Evolutionary conservation across 1,284 basidiomycete species (phyloP).

Genomic region (Hymenochaete sp.): DNA sequence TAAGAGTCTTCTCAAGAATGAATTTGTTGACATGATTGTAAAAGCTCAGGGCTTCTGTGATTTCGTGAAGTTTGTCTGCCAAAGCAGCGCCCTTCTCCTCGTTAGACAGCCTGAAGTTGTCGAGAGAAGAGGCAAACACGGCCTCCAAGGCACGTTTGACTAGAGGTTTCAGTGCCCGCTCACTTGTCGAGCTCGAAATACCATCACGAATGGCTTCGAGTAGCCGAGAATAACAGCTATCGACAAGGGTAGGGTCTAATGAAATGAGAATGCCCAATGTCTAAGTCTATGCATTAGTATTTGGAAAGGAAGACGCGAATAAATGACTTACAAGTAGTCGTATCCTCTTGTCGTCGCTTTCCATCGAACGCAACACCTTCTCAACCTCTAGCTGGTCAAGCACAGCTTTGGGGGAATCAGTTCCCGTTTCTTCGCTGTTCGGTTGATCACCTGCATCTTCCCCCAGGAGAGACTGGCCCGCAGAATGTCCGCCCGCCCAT

Average conservation of each 20-base stretch:
- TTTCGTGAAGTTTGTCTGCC: conserved; percentile 1
- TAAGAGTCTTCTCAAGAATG: conserved; percentile 4
- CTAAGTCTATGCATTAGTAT: not conserved
- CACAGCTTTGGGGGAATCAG: conserved; percentile 31
- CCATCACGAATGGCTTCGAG: conserved; percentile 2
- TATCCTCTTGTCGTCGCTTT: conserved; percentile 49
- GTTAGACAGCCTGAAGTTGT: not conserved
- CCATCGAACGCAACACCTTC: conserved; percentile 53
- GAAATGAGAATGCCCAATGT: conserved; percentile 6
- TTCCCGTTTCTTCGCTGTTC: not conserved
- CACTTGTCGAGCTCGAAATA: not conserved
- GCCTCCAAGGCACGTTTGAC: conserved; percentile 3
- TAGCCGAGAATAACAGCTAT: conserved; percentile 6
- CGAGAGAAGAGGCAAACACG: conserved; percentile 4
- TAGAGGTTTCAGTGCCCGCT: not conserved
- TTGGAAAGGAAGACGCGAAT: not conserved
- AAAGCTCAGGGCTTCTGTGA: not conserved
- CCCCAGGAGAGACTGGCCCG: not conserved
- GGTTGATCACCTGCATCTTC: not conserved
- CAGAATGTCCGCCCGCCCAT: conserved; percentile 70
- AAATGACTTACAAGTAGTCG: conserved; percentile 42
- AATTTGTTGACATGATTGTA: not conserved
- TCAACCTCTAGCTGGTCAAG: conserved; percentile 65
- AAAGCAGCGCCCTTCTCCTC: not conserved
- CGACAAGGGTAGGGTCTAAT: conserved; percentile 8